phyloP scores from a whole-genome alignment of 2,329 filamentous ascomycete genomes.

The Helotiales sp. region DNA sequence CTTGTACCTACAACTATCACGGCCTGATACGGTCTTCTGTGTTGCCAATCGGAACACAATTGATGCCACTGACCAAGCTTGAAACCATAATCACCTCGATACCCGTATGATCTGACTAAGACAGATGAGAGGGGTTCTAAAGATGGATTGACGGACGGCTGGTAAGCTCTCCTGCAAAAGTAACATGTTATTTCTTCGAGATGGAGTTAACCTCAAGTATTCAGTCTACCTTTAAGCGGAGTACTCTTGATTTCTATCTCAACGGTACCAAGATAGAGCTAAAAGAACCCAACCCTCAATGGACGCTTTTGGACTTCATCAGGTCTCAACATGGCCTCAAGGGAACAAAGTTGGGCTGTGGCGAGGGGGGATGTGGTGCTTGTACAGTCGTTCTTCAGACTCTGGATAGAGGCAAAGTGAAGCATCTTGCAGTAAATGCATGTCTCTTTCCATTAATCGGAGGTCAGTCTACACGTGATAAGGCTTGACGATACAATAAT shows the following conservation, averaged over 20 bases:
- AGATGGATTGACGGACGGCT: background rate
- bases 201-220: conserved; percentile 26
- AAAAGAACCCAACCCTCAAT: conserved; percentile 85
- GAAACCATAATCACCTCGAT: background rate
- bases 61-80: background rate
- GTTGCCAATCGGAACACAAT: background rate
- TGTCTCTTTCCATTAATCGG: conserved; percentile 56
- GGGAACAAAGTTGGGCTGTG: conserved; percentile 92
- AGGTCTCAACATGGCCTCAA: conserved; percentile 76
- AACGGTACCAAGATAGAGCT: conserved; percentile 87
- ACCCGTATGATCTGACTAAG: background rate
- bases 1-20: background rate
- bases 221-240: conserved; percentile 22
- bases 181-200: background rate
- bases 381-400: conserved; percentile 94
- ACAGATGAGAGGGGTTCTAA: background rate
- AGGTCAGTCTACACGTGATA: conserved; percentile 16
- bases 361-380: conserved; percentile 91
- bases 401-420: conserved; percentile 60
- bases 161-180: background rate
- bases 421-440: conserved; percentile 93
- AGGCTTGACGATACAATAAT: background rate
- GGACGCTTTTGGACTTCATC: conserved; percentile 88
- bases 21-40: background rate
- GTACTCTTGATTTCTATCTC: conserved; percentile 81